phyloP scores from a whole-genome alignment of 1,139 yeast species.

The Debaryomyces nepalensis region DNA sequence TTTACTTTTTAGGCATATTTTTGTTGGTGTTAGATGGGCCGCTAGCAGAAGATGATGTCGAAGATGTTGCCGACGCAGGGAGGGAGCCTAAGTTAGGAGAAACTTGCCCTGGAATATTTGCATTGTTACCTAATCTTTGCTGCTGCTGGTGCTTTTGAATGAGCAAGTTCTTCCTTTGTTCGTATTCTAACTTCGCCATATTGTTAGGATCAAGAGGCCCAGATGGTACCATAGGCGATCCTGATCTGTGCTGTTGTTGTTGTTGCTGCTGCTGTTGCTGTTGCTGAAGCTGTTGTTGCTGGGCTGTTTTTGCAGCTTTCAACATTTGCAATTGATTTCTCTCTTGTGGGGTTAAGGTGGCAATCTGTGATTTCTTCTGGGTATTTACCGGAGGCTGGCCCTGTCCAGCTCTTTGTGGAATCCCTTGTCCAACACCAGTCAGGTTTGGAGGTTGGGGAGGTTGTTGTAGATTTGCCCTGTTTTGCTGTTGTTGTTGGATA shows the following conservation, averaged over 20 bases:
- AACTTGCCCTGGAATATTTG: slow-evolving; percentile 1
- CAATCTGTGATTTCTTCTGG: slow-evolving; percentile 32
- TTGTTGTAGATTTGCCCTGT: slow-evolving; percentile 34
- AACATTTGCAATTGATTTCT: slow-evolving; percentile 43
- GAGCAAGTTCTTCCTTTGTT: slow-evolving; percentile 32
- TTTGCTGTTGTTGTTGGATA: slow-evolving; percentile 56
- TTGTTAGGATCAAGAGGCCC: slow-evolving; percentile 26
- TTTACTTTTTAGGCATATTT: not conserved
- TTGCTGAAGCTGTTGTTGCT: slow-evolving; percentile 35
- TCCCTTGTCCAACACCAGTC: slow-evolving; percentile 14
- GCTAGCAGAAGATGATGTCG: slow-evolving; percentile 5
- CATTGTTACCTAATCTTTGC: slow-evolving; percentile 14
- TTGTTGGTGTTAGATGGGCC: slow-evolving; percentile 1
- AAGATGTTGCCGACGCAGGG: slow-evolving; percentile 6
- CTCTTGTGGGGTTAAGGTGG: slow-evolving; percentile 43
- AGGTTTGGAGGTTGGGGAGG: slow-evolving; percentile 23
- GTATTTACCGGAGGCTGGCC: slow-evolving; percentile 10
- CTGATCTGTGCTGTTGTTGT: slow-evolving; percentile 17
- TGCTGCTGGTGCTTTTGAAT: slow-evolving; percentile 33
- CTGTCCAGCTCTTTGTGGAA: slow-evolving; percentile 9
- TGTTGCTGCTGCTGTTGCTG: slow-evolving; percentile 19
- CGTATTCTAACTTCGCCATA: slow-evolving; percentile 34
- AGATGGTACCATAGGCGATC: slow-evolving; percentile 21
- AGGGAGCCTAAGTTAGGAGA: slow-evolving; percentile 5
- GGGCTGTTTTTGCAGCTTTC: slow-evolving; percentile 40